Base-by-base conservation (phyloP, 2,329 filamentous ascomycete genomes). In the Xylaria digitata region DNA sequence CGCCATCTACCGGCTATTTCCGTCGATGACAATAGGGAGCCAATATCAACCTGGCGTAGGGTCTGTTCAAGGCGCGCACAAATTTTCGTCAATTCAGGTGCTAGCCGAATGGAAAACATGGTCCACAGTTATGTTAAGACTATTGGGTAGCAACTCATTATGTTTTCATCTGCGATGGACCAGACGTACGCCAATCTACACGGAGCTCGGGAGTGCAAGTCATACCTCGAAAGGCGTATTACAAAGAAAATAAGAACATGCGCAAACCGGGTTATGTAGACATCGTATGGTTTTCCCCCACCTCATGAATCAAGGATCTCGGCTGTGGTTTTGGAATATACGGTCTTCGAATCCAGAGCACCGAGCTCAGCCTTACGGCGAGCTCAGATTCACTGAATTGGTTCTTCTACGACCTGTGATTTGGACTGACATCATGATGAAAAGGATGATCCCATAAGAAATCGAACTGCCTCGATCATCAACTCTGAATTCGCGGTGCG, bases 341-440 rank as follows among this genome's bases (percentile, higher is more conserved):
- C 89, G 87, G 87, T 86, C 90, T 85, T 83, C 84, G 81, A 82
- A 79, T 71, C 72, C 82, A 80, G 78, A 78, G 82, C 82, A 83
- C 86, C 85, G 86, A 88, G 87, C 87, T 93, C 90, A 90, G 83
- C 84, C 86, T 82, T 74, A 82, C 79, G 81, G 86, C 89, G 89
- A 92, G 85, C 88, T 87, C 86, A 87, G 87, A 86, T 85, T 82
- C 83, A 81, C 81, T 80, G 83, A 82, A 58, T 84, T 82, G 81
- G 83, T 96, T 87, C 77, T 80, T 97, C 90, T 96, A 80, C 92
- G 90, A 96, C 90, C 92, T 96, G 94, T 97, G 93, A 92, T 94
- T 92, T 89, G 91, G 92, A 93, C 91, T 89, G 86, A 92, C 90
- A 94, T 88, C 92, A 93, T 89, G 73, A 26, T 81, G 76, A 78